Conservation (phyloP, 768 basidiomycete species). For the Butyriboletus loyo region DNA sequence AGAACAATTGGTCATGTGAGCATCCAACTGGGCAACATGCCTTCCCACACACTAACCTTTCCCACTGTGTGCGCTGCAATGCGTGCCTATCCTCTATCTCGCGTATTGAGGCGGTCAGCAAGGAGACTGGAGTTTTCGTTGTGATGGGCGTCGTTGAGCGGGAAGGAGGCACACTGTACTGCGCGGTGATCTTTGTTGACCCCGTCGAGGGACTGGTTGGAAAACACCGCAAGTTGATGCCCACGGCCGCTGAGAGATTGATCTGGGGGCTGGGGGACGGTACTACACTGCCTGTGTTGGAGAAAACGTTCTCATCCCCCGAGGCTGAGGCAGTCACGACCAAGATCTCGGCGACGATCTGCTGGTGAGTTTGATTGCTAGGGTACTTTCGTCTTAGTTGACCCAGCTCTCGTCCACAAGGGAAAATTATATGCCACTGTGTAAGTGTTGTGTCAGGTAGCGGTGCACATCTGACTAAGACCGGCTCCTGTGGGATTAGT, state of each 20-base stretch:
- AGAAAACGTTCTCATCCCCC: constrained; percentile 35
- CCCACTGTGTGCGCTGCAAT: too few relatives aligned
- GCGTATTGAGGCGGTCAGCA: constrained; percentile 47
- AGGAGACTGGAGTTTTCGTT: constrained; percentile 48
- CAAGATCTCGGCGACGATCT: constrained; percentile 55
- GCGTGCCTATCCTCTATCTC: too few relatives aligned
- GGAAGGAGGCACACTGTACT: constrained; percentile 59
- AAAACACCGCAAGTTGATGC: constrained; percentile 63
- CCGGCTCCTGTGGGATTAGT: constrained; percentile 34
- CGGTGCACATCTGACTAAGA: not conserved
- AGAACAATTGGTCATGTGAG: too few relatives aligned
- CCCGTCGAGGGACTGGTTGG: constrained; percentile 50
- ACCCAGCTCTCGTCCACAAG: constrained; percentile 29
- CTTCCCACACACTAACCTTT: too few relatives aligned
- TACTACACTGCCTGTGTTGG: constrained; percentile 48
- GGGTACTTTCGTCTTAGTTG: not conserved
- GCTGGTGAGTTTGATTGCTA: constrained; percentile 42
- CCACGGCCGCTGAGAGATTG: constrained; percentile 56
- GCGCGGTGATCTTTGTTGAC: constrained; percentile 56
- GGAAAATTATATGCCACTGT: constrained; percentile 70
- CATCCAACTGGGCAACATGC: too few relatives aligned
- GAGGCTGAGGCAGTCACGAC: constrained; percentile 29
- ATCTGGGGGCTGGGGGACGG: constrained; percentile 65
- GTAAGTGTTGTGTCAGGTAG: constrained; percentile 32
- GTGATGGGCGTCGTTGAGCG: constrained; percentile 61